Conservation (phyloP, 805 yeast species). For the Wickerhamiella bombiphila region DNA sequence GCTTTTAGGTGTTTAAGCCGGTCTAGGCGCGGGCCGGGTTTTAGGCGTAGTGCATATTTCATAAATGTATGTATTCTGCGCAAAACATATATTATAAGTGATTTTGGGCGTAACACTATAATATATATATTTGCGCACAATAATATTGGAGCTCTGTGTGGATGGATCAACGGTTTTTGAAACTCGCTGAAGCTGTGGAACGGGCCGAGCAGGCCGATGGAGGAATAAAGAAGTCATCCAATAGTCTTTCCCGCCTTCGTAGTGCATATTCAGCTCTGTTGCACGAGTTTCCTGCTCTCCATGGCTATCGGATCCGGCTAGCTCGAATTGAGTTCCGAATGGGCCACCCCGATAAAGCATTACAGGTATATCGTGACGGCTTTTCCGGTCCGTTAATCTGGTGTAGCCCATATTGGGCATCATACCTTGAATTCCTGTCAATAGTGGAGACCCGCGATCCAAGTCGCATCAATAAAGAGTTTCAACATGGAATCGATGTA, state of each 20-base stretch:
- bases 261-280: constrained; percentile 14
- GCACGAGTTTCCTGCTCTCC: constrained; percentile 24
- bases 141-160: too few relatives aligned
- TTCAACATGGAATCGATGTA: too few relatives aligned
- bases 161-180: too few relatives aligned
- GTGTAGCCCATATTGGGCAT: constrained; percentile 27
- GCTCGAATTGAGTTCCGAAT: constrained; percentile 26
- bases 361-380: constrained; percentile 24
- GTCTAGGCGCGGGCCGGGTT: too few relatives aligned
- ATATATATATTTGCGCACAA: too few relatives aligned
- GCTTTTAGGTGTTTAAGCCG: too few relatives aligned
- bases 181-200: background rate
- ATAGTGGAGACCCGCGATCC: too few relatives aligned
- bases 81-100: too few relatives aligned
- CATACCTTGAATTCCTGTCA: constrained; percentile 26
- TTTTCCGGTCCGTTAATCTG: constrained; percentile 19
- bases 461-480: too few relatives aligned
- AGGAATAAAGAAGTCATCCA: background rate
- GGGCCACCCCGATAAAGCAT: constrained; percentile 21
- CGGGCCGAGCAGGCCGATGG: background rate
- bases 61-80: too few relatives aligned
- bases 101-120: too few relatives aligned
- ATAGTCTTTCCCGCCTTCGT: background rate
- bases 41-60: too few relatives aligned
- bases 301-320: constrained; percentile 30